Base-by-base conservation (phyloP, 352 stramenopile species). In the Pythium volutum region DNA sequence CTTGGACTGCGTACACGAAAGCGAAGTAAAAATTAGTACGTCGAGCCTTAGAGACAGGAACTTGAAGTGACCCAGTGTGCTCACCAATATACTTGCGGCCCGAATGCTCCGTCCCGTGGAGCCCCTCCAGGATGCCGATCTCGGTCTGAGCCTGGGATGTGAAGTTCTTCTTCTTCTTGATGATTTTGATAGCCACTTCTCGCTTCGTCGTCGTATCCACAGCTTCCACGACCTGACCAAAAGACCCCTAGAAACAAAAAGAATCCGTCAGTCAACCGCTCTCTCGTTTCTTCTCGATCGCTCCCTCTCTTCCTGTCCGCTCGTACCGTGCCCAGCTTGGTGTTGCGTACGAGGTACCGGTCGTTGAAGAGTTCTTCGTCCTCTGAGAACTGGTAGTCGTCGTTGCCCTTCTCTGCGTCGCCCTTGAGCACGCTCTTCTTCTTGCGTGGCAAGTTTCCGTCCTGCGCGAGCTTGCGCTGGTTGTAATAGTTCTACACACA, bases 171-270 rank as follows among this genome's bases (percentile, higher is more conserved):
- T 98, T 98, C 69, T 95, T 98, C 80, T 99, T 99, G 54, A 99
- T 98, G 60, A 99, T 98, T 78, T 99, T 99, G 68, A 99, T 98
- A 10, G 96, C 96, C n/a, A 99, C 96, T n/a, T 97, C 70, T 42
- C 80, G 59, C 4, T 89, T 73, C 1, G 82, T 96, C 59, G 84
- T 54, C 10, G 81, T 76, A 63, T 96, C 87, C 7, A 81, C n/a
- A 10, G 77, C 85, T 61, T 93, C 79, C 39, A 93, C 73, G 10
- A 96, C 87, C 62, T 91, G 79, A 22, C 87, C 87, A 59, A 95
- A 96, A 6, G 87, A 90, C 15, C 87, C 87, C 84, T 92, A 46
- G 16, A 34, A 11, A 41, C 11, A 54, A 16, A 15, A 11, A 3
- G 4, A 63, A 3, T 20, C 25, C 16, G 16, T 39, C 23, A 38